phyloP scores from a whole-genome alignment of 441 rosid genomes.

The Cnidoscolus chayamansa region DNA sequence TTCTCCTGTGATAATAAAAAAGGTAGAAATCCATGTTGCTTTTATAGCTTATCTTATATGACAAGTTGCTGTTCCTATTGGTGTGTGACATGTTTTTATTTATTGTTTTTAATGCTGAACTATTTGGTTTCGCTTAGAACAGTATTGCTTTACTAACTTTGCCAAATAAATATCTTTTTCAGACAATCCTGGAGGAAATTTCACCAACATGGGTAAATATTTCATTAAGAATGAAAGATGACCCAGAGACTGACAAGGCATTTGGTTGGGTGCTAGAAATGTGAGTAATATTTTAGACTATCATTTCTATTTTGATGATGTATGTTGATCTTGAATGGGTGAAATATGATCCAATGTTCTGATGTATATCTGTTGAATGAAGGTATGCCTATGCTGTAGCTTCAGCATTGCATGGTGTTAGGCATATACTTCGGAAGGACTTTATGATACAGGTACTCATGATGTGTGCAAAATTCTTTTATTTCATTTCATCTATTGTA shows the following conservation, averaged over 20 bases:
- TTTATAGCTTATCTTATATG: not conserved
- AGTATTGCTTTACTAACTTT: constrained; percentile 8
- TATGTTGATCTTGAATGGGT: constrained; percentile 14
- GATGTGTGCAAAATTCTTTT: constrained; percentile 9
- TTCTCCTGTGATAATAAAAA: constrained; percentile 69
- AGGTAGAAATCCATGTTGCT: constrained; percentile 37
- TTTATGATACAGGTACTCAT: constrained; percentile 68
- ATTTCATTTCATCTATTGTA: constrained; percentile 5
- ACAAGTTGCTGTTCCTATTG: not conserved
- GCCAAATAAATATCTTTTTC: constrained; percentile 25
- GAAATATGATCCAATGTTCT: constrained; percentile 9
- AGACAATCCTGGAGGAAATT: constrained; percentile 62
- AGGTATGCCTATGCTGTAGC: constrained; percentile 91
- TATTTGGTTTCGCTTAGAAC: constrained; percentile 9
- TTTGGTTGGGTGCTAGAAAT: constrained; percentile 92
- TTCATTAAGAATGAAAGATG: constrained; percentile 73
- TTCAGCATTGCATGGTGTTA: constrained; percentile 67
- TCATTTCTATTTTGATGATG: constrained; percentile 7
- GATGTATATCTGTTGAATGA: constrained; percentile 15
- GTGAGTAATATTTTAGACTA: constrained; percentile 36
- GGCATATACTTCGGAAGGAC: constrained; percentile 56
- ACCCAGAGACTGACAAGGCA: constrained; percentile 59
- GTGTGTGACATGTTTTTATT: not conserved
- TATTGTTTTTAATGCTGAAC: not conserved
- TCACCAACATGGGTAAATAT: constrained; percentile 80